Conservation (phyloP, 2,329 filamentous ascomycete genomes). For the Hypoxylon sp. region DNA sequence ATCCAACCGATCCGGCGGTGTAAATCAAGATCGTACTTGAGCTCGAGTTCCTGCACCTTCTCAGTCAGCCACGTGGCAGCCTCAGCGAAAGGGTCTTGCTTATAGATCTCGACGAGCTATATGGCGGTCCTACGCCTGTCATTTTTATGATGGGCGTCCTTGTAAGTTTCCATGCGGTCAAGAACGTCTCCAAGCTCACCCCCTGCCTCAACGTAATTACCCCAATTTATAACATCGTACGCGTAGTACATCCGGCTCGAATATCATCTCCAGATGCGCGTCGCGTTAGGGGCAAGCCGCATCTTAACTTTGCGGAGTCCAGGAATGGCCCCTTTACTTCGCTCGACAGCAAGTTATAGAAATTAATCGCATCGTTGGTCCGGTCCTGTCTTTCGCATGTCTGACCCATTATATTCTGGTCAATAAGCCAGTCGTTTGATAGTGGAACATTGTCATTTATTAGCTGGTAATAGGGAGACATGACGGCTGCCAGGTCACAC, state of each 20-base stretch:
- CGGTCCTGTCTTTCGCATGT: no score
- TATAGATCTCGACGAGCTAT: constrained; percentile 13
- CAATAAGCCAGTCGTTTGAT: constrained; percentile 13
- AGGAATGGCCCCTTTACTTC: neutral
- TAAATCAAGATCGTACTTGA: constrained; percentile 9
- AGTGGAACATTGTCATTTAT: constrained; percentile 2
- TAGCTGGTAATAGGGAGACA: constrained; percentile 6
- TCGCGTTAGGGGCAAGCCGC: constrained; percentile 15
- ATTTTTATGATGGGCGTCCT: constrained; percentile 5
- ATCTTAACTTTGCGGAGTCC: constrained; percentile 12
- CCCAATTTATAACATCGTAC: neutral
- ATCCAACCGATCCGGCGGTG: constrained; percentile 21
- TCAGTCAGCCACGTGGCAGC: neutral
- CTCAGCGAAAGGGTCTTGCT: neutral
- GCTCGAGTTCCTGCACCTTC: constrained; percentile 16
- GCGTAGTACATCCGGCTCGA: neutral
- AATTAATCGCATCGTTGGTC: neutral
- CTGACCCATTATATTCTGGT: neutral
- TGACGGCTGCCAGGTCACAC: constrained; percentile 17
- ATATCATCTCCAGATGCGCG: constrained; percentile 19
- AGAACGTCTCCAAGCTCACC: constrained; percentile 8
- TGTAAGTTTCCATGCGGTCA: neutral
- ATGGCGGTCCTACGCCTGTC: constrained; percentile 12
- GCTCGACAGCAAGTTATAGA: constrained; percentile 6
- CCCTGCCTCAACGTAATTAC: constrained; percentile 2